Base-by-base conservation (phyloP, 2,329 filamentous ascomycete genomes). In the Botrytis tulipae region DNA sequence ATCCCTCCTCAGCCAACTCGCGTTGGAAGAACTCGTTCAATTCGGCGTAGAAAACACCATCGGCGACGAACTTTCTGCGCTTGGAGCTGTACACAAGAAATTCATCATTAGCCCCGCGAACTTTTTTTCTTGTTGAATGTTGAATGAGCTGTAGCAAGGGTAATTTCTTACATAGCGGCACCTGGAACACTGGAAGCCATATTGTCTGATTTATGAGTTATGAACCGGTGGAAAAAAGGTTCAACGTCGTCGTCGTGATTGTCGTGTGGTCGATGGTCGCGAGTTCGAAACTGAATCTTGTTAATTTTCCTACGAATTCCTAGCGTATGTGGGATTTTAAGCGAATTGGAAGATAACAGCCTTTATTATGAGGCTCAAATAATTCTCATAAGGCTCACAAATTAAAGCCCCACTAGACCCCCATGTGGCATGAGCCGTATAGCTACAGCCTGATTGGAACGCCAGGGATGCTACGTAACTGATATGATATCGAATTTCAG, bases 11-110 rank as follows among this genome's bases (percentile, higher is more conserved):
- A 85, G 96, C 96, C 85, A 99, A 90, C 89, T 99, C 96, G 87
- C 96, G 95, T 91, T 98, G 96, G 94, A 99, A 99, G 93, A 99
- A 99, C 90, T 99, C 96, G 92, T 99, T 99, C 87, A 99, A 89
- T 89, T 99, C 96, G 89, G 96, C 96, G 88, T 98, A 99, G 93
- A 99, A 99, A 84, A 99, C 96, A 92, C 96, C 96, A 87, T 99
- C 96, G 81, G 92, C 93, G 85, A 95, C 92, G 89, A 95, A 95
- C 91, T 95, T 95, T 90, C 93, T 93, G 87, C 92, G 88, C 92
- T 95, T 95, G 86, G 92, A 95, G 86, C 93, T 95, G 84, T 79
- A 76, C 32, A 68, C n/a, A 71, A 74, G 51, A 54, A 71, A 57
- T 40, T 65, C 48, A 69, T 69, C 9, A 71, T 75, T 68, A 76